Evolutionary conservation across 1,284 basidiomycete species (phyloP), one percentile per base, ranked within the genome.

Genomic region (Coniferiporia weirii): DNA sequence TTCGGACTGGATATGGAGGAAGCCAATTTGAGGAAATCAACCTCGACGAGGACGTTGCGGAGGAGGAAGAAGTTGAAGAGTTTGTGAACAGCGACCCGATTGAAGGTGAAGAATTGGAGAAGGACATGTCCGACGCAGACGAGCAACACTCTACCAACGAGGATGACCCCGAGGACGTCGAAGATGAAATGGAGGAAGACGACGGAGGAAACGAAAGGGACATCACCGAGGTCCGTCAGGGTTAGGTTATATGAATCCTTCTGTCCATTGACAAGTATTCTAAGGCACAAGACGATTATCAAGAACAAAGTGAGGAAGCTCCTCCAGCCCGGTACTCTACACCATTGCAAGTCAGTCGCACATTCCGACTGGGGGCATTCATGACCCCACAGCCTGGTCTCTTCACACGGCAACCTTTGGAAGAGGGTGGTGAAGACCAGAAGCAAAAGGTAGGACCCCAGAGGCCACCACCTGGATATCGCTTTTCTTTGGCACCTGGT

Each of bases 301-400:
- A 52, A n/a, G 54, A 54, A n/a, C 49, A 63, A 34, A 34, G 40
- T 47, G 48, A 60, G 45, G 52, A 57, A 59, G 10, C 63, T 64
- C 54, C 63, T 64, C 53, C 61, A 46, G 40, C 43, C 50, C 59
- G 59, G 49, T 54, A 47, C 48, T 56, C 56, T 47, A 58, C 65
- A 45, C 46, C 65, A 47, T 19, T 54, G 43, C 57, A 54, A 49
- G 56, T 65, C 60, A 32, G 54, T 48, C 59, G 45, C 27, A 48
- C 55, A n/a, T 44, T 45, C 27, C 49, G 38, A 6, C 64, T 72
- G 13, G 70, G 77, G 13, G 70, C 73, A 3, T 85, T 85, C 70
- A 81, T 81, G 79, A 84, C 82, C 0, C 58, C 50, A 3, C 52
- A 60, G 27, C 13, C 54, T 27, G 50, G 45, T 12, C 50, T 56